Conservation (phyloP, 805 yeast species). For the Kregervanrija pseudodelftensis region DNA sequence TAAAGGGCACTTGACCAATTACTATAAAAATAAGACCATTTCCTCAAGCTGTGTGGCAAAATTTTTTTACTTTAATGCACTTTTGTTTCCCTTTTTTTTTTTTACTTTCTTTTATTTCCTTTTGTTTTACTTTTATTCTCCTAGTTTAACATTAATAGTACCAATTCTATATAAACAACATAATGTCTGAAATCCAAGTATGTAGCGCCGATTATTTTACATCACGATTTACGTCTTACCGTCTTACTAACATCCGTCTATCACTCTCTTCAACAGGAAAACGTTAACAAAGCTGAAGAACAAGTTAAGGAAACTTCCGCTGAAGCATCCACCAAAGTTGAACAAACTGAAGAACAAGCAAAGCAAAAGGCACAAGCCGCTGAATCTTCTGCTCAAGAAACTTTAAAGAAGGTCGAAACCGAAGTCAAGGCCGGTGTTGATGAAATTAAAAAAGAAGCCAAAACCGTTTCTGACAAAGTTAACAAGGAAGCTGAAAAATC, state of each 20-base stretch:
- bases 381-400: neutral
- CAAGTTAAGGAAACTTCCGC: slow-evolving; percentile 3
- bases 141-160: neutral
- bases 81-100: neutral
- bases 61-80: neutral
- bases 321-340: slow-evolving; percentile 11
- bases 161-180: neutral
- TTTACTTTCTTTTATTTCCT: neutral
- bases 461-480: slow-evolving; percentile 3
- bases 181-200: no score
- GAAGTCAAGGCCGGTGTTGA: slow-evolving; percentile 3
- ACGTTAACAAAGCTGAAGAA: slow-evolving; percentile 2
- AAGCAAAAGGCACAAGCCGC: slow-evolving; percentile 10
- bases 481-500: slow-evolving; percentile 5
- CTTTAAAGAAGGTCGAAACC: slow-evolving; percentile 8
- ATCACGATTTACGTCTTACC: no score
- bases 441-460: slow-evolving; percentile 6
- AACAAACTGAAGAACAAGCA: slow-evolving; percentile 14
- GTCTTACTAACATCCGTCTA: no score
- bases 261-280: neutral
- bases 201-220: no score
- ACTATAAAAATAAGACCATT: no score
- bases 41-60: no score
- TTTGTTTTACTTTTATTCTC: neutral
- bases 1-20: no score